Percentiles rank a stretch among this genome's conserved stretches.
These are phyloP conservation scores for Aspergillus leporis DNA, from an alignment of 495 filamentous ascomycete species.

Conservation along the genomic window DNA sequence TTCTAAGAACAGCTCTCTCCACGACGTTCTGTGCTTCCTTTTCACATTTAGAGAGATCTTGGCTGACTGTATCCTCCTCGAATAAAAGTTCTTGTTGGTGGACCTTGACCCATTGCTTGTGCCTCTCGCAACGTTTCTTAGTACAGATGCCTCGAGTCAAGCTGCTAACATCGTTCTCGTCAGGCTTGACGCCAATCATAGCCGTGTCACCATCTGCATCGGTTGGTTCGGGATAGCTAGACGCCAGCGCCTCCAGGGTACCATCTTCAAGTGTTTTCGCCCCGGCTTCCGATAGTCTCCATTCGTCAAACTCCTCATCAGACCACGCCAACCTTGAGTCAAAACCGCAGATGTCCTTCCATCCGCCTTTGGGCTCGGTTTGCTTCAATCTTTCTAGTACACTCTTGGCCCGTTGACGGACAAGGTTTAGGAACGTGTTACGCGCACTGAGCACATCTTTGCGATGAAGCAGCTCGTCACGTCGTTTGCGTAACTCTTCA, in stretches of 20 bases:
- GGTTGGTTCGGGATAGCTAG: conserved; percentile 28
- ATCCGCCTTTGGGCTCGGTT: conserved; percentile 50
- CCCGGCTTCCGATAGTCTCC: conserved; percentile 45
- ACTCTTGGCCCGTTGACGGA: conserved; percentile 44
- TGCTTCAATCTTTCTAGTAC: conserved; percentile 49
- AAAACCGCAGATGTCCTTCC: conserved; percentile 68
- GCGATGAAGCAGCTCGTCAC: conserved; percentile 39
- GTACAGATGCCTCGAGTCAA: conserved; percentile 49
- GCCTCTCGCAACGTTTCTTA: conserved; percentile 54
- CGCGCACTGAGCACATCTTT: conserved; percentile 46
- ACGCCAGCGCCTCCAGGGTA: conserved; percentile 38
- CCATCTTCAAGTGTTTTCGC: conserved; percentile 42
- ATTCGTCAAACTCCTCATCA: conserved; percentile 62
- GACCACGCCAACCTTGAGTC: conserved; percentile 61
- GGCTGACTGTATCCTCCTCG: conserved; percentile 42
- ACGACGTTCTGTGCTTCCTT: conserved; percentile 47
- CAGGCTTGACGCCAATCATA: conserved; percentile 34
- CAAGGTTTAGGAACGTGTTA: conserved; percentile 43
- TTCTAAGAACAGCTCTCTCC: conserved; percentile 48
- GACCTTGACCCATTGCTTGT: conserved; percentile 53
- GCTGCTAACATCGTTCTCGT: conserved; percentile 30
- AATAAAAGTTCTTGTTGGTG: conserved; percentile 52
- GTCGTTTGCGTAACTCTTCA: conserved; percentile 41
- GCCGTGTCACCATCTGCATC: conserved; percentile 40
- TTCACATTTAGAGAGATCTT: conserved; percentile 44